Evolutionary conservation across 2,329 filamentous ascomycete genomes (phyloP), one percentile per base, ranked within the genome.

Genomic region (Fusarium agapanthi): DNA sequence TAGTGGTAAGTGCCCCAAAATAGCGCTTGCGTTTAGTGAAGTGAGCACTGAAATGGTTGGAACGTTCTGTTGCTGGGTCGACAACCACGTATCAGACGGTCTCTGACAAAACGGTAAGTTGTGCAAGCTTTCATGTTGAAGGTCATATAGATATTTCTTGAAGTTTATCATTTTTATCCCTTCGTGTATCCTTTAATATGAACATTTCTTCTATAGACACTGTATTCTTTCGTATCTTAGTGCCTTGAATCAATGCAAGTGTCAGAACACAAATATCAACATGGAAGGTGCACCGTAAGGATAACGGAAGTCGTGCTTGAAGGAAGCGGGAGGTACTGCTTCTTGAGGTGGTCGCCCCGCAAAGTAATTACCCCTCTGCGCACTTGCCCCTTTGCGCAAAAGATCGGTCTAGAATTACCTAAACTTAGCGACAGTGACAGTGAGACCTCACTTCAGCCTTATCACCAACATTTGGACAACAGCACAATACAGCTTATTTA

Each of bases 371-470:
- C 75, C 75, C 75, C 75, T 77, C 75, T 60, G 70, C 72, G 65
- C 65, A 69, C 50, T 37, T 67, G 58, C 71, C 60, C 71, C 55
- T 68, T 73, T 71, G 66, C 71, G 59, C 67, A 72, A 60, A 72
- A 38, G 70, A 74, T 67, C 59, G 59, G 71, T 74, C 71, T 74
- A 71, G 67, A 72, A 74, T 69, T 50, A 69, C 65, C 64, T 69
- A 69, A 69, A 69, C 65, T 56, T 68, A 68, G 66, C 30, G 65
- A 37, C 40, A 70, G 66, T 65, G 60, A 69, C 67, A 70, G 67
- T 71, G 56, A 71, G 67, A 70, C 62, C 57, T 71, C 56, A 57
- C 61, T 73, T 74, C 76, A 78, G 76, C 76, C 76, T 78, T 76
- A 77, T 72, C 76, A 76, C 73, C 61, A 77, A 75, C 58, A 65